Percentiles rank a stretch among this genome's conserved stretches.
phyloP scores from a whole-genome alignment of 306 rosid species.

The Vigna reflexopilosa region DNA sequence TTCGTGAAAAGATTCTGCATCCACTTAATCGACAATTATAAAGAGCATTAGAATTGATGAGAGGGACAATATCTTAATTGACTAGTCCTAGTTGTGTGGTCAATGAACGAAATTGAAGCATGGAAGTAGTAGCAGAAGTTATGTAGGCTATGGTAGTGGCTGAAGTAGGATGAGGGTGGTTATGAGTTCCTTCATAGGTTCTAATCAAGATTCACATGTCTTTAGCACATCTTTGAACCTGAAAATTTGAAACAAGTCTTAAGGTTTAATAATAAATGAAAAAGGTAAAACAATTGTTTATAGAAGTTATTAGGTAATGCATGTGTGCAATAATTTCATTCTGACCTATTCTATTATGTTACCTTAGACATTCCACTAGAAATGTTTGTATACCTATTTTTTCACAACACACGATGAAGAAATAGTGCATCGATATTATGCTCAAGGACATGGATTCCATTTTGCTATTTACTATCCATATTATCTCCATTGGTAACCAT shows the following conservation, averaged over 20 bases:
- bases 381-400: constrained; percentile 62
- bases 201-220: constrained; percentile 76
- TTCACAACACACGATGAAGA: constrained; percentile 73
- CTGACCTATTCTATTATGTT: background rate
- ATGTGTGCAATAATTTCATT: too few species aligned
- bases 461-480: constrained; percentile 86
- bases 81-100: constrained; percentile 45
- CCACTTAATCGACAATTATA: background rate
- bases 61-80: constrained; percentile 41
- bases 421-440: constrained; percentile 78
- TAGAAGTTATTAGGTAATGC: too few species aligned
- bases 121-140: constrained; percentile 71
- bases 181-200: constrained; percentile 79
- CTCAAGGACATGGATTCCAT: constrained; percentile 87
- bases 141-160: constrained; percentile 79
- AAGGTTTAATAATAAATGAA: background rate
- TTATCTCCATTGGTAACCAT: constrained; percentile 92
- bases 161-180: constrained; percentile 69
- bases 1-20: too few species aligned
- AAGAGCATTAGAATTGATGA: constrained; percentile 27
- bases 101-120: constrained; percentile 61
- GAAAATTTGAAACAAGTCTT: constrained; percentile 24
- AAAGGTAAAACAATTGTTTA: background rate
- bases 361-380: background rate
- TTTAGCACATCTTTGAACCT: constrained; percentile 79